phyloP scores from a whole-genome alignment of 495 filamentous ascomycete genomes.

The Geopyxis carbonaria region DNA sequence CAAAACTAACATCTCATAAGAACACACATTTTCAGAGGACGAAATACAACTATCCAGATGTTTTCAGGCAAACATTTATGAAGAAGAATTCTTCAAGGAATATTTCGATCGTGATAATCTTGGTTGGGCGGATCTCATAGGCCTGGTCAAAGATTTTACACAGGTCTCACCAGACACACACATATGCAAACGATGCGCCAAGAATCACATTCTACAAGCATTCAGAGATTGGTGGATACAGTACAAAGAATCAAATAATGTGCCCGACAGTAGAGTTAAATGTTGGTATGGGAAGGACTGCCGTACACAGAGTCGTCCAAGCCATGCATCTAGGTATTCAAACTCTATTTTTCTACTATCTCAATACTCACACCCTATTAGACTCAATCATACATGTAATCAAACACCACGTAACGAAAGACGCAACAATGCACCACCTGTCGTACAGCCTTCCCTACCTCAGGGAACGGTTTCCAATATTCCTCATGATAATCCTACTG shows the following conservation, averaged over 20 bases:
- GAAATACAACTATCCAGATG: not conserved
- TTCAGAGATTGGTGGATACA: constrained; percentile 16
- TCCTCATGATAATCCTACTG: no score
- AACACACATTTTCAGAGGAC: no score
- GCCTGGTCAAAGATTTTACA: no score
- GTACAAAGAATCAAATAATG: constrained; percentile 9
- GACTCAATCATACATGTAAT: no score
- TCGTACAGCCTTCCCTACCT: no score
- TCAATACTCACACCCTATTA: no score
- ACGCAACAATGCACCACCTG: no score
- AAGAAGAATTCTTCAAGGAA: not conserved
- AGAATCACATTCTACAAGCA: not conserved
- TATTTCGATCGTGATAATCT: not conserved
- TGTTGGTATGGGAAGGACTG: constrained; percentile 19
- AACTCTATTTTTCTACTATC: not conserved
- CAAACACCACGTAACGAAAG: no score
- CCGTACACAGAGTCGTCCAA: constrained; percentile 7
- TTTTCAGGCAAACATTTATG: constrained; percentile 5
- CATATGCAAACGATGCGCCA: constrained; percentile 7
- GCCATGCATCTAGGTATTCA: not conserved
- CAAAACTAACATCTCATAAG: no score
- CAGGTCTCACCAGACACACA: no score
- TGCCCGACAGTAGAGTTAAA: constrained; percentile 9
- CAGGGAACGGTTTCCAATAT: no score
- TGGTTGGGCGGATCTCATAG: no score